Evolutionary conservation across 306 rosid species (phyloP), one percentile per base, ranked within the genome.

Genomic region (Macrotyloma uniflorum): DNA sequence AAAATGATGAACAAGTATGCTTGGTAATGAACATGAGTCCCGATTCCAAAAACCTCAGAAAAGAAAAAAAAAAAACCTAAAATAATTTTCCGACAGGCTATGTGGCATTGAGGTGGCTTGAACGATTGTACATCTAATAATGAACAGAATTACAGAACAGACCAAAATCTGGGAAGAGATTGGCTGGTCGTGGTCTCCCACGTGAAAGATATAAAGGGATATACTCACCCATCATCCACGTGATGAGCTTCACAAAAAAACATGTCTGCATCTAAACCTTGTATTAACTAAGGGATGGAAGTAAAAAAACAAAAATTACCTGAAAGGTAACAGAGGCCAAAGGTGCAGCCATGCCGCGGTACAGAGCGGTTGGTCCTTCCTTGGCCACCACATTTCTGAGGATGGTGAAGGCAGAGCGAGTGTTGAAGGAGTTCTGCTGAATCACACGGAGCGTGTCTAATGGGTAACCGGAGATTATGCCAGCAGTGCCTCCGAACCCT

Each of bases 401-500:
- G 51, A 78, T 78, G 42, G 3, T 58, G 26, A 78, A 20, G 5
- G 71, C 82, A 46, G 82, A 78, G 15, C 2, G 62, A 5, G 9
- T 30, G 30, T 28, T 57, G 23, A n/a, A 47, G 4, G 70, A 78
- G 45, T 22, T 62, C 2, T 78, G 82, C 47, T 78, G 82, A 30
- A 69, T 57, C 6, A 69, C 63, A 13, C 82, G 82, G 8, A 78
- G 42, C 0, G 82, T 78, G 68, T 78, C 82, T 43, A 78, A 45
- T 2, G 82, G 82, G 4, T 78, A 46, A 16, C 75, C 75, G 0
- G 73, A 67, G 20, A 67, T 22, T 4, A 95, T 40, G 30, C 97
- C 98, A 23, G 99, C 99, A 50, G 85, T 76, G 49, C 99, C 99
- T 40, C 98, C 97, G 67, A 86, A 86, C 0, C 97, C 98, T 19